These are phyloP conservation scores for Podospora comata DNA, from an alignment of 495 filamentous ascomycete genomes.

Conservation along the genomic window DNA sequence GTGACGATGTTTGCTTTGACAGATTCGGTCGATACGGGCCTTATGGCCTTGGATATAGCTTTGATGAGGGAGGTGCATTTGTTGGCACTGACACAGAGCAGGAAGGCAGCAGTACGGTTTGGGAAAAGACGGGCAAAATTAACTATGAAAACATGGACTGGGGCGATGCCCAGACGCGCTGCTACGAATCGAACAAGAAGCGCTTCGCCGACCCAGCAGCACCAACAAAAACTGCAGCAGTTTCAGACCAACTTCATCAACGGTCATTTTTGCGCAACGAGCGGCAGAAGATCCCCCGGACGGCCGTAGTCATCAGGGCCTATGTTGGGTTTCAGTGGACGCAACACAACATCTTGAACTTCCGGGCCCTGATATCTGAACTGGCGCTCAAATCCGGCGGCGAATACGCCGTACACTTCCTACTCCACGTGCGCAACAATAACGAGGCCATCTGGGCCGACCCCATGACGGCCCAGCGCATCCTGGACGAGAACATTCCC, in stretches of 20 bases:
- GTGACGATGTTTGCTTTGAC: conserved; percentile 89
- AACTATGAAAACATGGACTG: conserved; percentile 73
- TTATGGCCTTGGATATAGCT: conserved; percentile 82
- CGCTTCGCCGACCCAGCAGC: conserved; percentile 48
- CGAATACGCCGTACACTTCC: conserved; percentile 77
- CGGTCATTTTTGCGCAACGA: conserved; percentile 14
- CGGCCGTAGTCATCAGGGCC: conserved; percentile 68
- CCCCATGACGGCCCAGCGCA: conserved; percentile 48
- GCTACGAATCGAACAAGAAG: conserved; percentile 61
- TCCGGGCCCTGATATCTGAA: conserved; percentile 79
- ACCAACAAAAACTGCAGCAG: background rate
- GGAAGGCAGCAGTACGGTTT: conserved; percentile 66
- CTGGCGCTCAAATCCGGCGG: conserved; percentile 68
- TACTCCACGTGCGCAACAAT: conserved; percentile 72
- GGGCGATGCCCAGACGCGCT: conserved; percentile 71
- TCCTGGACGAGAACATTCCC: conserved; percentile 72
- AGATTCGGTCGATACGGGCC: conserved; percentile 85
- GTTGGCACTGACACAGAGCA: conserved; percentile 73
- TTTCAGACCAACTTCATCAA: background rate
- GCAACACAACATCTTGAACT: conserved; percentile 62
- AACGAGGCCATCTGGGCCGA: conserved; percentile 63
- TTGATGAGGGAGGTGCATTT: conserved; percentile 70
- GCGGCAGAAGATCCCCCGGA: conserved; percentile 51
- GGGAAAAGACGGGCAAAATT: conserved; percentile 64
- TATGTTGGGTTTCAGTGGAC: conserved; percentile 71